A percentile compares a stretch with the other conserved stretches of the same genome.
phyloP scores from a whole-genome alignment of 768 basidiomycete species.

The Mycena belliarum region DNA sequence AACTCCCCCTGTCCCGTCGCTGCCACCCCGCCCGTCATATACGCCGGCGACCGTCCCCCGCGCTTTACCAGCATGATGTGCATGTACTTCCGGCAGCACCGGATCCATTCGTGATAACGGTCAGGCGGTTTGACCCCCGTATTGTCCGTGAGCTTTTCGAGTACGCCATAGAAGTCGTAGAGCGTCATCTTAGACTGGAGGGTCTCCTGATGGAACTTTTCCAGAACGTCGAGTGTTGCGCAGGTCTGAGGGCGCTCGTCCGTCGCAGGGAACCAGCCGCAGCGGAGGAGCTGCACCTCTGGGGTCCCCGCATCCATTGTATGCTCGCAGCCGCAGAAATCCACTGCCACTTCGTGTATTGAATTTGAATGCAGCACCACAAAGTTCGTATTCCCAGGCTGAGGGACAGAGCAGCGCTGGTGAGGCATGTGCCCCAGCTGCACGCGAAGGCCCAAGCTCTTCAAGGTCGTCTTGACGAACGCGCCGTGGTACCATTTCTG shows the following conservation, averaged over 20 bases:
- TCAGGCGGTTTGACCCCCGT: background rate
- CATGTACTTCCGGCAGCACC: background rate
- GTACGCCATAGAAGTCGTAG: background rate
- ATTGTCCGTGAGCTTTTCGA: background rate
- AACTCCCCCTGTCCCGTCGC: constrained; percentile 28
- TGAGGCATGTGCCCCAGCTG: too few species aligned
- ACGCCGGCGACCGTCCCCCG: too few species aligned
- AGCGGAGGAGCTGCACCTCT: constrained; percentile 33
- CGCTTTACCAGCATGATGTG: background rate
- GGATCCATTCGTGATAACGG: background rate
- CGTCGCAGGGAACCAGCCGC: constrained; percentile 33
- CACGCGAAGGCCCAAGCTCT: constrained; percentile 18
- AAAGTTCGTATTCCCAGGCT: constrained; percentile 18
- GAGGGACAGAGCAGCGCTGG: too few species aligned
- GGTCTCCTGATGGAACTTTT: constrained; percentile 28
- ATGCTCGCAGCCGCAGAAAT: constrained; percentile 31
- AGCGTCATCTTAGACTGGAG: background rate
- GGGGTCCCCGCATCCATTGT: background rate
- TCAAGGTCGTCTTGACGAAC: too few species aligned
- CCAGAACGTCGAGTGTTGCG: constrained; percentile 30
- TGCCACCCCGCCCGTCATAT: background rate
- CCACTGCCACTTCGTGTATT: constrained; percentile 28
- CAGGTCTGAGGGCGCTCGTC: constrained; percentile 27
- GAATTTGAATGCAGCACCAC: constrained; percentile 26
- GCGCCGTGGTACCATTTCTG: too few species aligned